Evolutionary conservation across 2,329 filamentous ascomycete species (phyloP), one percentile per base, ranked within the genome.

Genomic region (Arachnopeziza araneosa): DNA sequence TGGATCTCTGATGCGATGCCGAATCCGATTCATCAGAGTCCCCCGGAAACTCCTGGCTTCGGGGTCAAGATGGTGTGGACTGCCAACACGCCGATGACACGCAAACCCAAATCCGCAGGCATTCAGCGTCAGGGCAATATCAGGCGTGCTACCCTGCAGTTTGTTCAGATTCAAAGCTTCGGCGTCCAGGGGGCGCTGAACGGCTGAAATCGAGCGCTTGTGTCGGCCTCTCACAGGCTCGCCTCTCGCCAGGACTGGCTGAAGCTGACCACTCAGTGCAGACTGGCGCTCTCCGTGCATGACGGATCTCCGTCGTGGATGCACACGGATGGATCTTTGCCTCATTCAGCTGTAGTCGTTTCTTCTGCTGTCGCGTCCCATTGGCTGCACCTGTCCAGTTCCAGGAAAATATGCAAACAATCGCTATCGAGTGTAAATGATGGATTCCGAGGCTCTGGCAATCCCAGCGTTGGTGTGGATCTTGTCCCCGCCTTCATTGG

Each of bases 171-270:
- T 36, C 2, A n/a, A 5, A 22, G 14, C 5, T n/a, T 48, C 44
- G 14, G 3, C 23, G 19, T 19, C 22, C 24, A 52, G 55, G 49
- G 50, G 4, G n/a, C 24, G 24, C 49, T 52, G 51, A n/a, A 44
- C 44, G 58, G 55, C 54, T 57, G 54, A 56, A 50, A 17, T 30
- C 54, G 24, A 57, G 58, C 58, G 58, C 54, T 48, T 54, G 55
- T 44, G 26, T 12, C 21, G 48, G 22, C 26, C 22, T 50, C 52
- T 55, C 23, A 60, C 24, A 50, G 55, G 55, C 17, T 24, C 50
- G 30, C 49, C 52, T 51, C 50, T 14, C 2, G 24, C 7, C 24
- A n/a, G 22, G 19, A 26, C 17, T 49, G 48, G 54, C 52, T 30
- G 22, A 26, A 36, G 30, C 48, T 21, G 24, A 30, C 58, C 44